Conservation (phyloP, 345 rosid species). For the Lumnitzera racemosa region DNA sequence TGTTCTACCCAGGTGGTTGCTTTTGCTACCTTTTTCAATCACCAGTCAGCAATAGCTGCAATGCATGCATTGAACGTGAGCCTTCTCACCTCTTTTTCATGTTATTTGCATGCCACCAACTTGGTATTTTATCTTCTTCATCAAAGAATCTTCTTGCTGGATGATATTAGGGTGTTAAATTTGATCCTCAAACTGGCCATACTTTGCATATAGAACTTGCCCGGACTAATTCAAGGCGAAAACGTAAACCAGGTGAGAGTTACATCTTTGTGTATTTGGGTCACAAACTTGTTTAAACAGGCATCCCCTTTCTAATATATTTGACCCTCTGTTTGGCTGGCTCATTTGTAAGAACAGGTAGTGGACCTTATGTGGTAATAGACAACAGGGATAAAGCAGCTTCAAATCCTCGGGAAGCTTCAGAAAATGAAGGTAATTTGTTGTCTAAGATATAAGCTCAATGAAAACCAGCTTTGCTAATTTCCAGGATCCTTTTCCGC, state of each 20-base stretch:
- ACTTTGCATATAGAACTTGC: slow-evolving; percentile 78
- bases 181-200: slow-evolving; percentile 77
- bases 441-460: slow-evolving; percentile 1
- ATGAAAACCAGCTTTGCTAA: not conserved
- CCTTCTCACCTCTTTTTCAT: slow-evolving; percentile 1
- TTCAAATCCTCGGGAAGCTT: slow-evolving; percentile 28
- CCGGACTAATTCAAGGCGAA: slow-evolving; percentile 76
- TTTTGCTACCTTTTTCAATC: slow-evolving; percentile 75
- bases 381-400: slow-evolving; percentile 59
- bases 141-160: slow-evolving; percentile 7
- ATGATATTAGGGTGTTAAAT: slow-evolving; percentile 59
- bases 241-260: slow-evolving; percentile 50
- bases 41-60: slow-evolving; percentile 62
- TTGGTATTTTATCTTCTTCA: not conserved
- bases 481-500: too few species aligned
- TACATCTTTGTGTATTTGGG: not conserved
- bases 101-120: not conserved
- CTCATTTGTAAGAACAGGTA: slow-evolving; percentile 29
- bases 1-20: slow-evolving; percentile 66
- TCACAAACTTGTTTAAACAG: not conserved
- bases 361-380: slow-evolving; percentile 74
- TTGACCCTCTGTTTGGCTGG: not conserved
- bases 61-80: slow-evolving; percentile 70
- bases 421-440: slow-evolving; percentile 34
- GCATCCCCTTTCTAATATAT: slow-evolving; percentile 1